Percentiles rank a stretch among this genome's conserved stretches.
phyloP scores from a whole-genome alignment of 2,329 filamentous ascomycete genomes.

The Phaeoacremonium minimum region DNA sequence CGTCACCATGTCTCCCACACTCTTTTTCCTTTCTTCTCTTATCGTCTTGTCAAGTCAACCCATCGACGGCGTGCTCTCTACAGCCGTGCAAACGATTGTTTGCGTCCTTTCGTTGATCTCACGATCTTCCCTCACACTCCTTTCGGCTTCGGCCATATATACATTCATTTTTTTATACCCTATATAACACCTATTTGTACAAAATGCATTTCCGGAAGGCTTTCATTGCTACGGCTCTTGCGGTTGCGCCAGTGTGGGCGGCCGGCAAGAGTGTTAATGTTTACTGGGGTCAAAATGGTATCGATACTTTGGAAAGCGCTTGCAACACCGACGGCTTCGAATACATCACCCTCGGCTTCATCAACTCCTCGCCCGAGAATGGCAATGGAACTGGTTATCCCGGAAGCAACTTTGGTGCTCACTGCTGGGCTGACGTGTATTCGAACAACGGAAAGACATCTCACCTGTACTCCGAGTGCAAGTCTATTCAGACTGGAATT shows the following conservation, averaged over 20 bases:
- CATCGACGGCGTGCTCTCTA: constrained; percentile 17
- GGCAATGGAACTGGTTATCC: constrained; percentile 24
- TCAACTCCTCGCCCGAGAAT: constrained; percentile 32
- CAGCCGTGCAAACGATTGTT: constrained; percentile 23
- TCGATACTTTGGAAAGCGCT: constrained; percentile 15
- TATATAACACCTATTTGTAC: constrained; percentile 10
- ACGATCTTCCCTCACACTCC: constrained; percentile 16
- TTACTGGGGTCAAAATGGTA: constrained; percentile 22
- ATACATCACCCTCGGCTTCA: constrained; percentile 32
- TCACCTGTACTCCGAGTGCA: constrained; percentile 25
- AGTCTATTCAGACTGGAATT: constrained; percentile 25
- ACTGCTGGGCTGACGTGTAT: constrained; percentile 28
- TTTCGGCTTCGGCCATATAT: constrained; percentile 15
- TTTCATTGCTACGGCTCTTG: constrained; percentile 6
- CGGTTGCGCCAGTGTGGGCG: constrained; percentile 13
- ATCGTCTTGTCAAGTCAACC: constrained; percentile 16
- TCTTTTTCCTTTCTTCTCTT: constrained; percentile 7
- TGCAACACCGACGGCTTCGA: constrained; percentile 30
- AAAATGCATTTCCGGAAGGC: constrained; percentile 11
- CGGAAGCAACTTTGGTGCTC: constrained; percentile 31
- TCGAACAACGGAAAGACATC: constrained; percentile 17
- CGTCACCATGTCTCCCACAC: background rate
- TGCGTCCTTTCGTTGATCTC: constrained; percentile 26
- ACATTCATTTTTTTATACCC: constrained; percentile 12
- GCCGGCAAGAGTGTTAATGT: constrained; percentile 8